Evolutionary conservation across 2,329 filamentous ascomycete species (phyloP).

Genomic region (Zalaria obscura): DNA sequence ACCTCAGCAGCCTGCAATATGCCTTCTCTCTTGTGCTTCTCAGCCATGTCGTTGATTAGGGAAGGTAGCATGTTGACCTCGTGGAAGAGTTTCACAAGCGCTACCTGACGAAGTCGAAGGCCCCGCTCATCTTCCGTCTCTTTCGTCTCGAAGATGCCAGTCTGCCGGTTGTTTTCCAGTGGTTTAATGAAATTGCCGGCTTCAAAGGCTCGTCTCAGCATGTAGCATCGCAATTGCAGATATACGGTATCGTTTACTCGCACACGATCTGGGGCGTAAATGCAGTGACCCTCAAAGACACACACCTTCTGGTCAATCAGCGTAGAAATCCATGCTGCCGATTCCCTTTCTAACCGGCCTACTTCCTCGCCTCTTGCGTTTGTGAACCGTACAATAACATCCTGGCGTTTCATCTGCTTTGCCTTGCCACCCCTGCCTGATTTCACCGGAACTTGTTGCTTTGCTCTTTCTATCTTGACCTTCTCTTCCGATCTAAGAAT

Average conservation of each 20-base stretch:
- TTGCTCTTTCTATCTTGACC: conserved; percentile 79
- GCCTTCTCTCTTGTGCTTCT: conserved; percentile 68
- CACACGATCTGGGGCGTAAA: conserved; percentile 74
- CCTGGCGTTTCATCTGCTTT: conserved; percentile 52
- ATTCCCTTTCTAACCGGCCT: conserved; percentile 74
- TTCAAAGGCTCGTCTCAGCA: conserved; percentile 63
- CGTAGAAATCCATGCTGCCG: conserved; percentile 81
- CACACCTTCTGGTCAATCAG: conserved; percentile 84
- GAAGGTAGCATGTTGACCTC: conserved; percentile 74
- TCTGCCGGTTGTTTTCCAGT: conserved; percentile 54
- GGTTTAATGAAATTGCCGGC: conserved; percentile 45
- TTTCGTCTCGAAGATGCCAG: conserved; percentile 66
- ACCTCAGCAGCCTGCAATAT: conserved; percentile 78
- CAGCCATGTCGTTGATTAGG: conserved; percentile 56
- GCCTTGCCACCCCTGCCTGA: conserved; percentile 26
- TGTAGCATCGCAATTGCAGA: conserved; percentile 65
- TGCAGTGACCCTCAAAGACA: conserved; percentile 72
- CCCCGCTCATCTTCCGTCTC: conserved; percentile 78
- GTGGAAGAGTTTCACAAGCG: conserved; percentile 74
- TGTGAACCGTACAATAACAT: conserved; percentile 86
- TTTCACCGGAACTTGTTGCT: conserved; percentile 44
- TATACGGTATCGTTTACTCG: conserved; percentile 92
- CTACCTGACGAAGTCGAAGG: conserved; percentile 71
- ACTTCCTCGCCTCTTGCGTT: conserved; percentile 67
- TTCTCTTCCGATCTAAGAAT: conserved; percentile 67